Percentiles rank a stretch among this genome's conserved stretches.
Conservation (phyloP, 495 filamentous ascomycete species). For the Tirmania nivea region DNA sequence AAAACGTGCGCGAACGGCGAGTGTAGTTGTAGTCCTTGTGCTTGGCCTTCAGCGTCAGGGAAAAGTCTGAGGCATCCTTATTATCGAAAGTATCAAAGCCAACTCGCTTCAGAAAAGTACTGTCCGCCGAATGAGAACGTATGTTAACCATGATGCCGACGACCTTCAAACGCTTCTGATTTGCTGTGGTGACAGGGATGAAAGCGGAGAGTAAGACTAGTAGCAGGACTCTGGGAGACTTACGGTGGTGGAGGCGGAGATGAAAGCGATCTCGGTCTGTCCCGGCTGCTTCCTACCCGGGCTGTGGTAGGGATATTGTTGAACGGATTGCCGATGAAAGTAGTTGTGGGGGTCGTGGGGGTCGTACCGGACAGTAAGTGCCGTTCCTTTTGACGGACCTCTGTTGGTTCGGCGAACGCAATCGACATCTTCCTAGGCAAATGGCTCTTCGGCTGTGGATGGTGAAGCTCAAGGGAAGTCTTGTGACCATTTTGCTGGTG, state of each 20-base stretch:
- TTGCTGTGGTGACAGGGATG: neutral
- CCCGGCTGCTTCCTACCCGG: neutral
- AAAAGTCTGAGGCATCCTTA: constrained; percentile 54
- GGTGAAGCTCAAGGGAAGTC: no score
- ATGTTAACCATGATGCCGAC: neutral
- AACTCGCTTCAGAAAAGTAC: constrained; percentile 29
- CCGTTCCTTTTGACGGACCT: no score
- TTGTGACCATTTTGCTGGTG: no score
- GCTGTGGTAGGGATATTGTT: no score
- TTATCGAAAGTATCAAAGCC: constrained; percentile 90
- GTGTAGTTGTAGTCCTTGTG: constrained; percentile 77
- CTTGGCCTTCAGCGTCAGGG: constrained; percentile 67
- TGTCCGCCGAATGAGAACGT: constrained; percentile 1
- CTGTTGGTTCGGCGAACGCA: neutral
- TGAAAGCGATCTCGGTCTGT: constrained; percentile 17
- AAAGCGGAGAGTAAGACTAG: neutral
- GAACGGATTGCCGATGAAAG: no score
- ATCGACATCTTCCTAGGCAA: neutral
- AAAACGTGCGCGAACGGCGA: constrained; percentile 68
- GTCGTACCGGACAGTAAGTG: no score
- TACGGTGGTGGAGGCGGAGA: constrained; percentile 20
- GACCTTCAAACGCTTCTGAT: neutral
- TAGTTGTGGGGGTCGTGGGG: no score
- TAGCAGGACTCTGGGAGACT: constrained; percentile 3
- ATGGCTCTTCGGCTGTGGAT: no score